Evolutionary conservation across 805 yeast species (phyloP), one percentile per base, ranked within the genome.

Genomic region (Barnettozyma pratensis): DNA sequence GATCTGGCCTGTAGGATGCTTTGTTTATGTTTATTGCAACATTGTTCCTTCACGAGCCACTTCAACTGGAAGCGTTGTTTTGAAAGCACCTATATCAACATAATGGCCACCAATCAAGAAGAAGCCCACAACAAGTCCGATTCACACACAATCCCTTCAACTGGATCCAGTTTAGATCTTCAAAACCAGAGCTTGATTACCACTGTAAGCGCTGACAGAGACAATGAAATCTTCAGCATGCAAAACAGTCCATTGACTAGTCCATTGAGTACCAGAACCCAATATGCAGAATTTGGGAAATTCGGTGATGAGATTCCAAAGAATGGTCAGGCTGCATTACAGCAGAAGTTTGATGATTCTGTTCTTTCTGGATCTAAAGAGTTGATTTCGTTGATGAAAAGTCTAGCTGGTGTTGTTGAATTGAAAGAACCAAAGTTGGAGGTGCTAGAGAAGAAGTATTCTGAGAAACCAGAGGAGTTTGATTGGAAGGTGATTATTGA

Each of bases 401-500:
- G 38, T 11, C 8, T 51, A 14, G 40, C 37, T 12, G 29, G 37
- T 5, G 37, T 32, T 27, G 27, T 45, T n/a, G 37, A 37, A 3
- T 8, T 29, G 3, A 29, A 42, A 7, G 47, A 39, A 5, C 12
- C 37, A 19, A 30, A 32, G 11, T 28, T 45, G 44, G 34, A 42
- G 6, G 10, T 11, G 5, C 34, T 43, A 25, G 39, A 39, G 6
- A 7, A 34, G 3, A 36, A 43, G 19, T 30, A 25, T 11, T 5
- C 7, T 1, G 39, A 31, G 12, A 37, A 31, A n/a, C 44, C 44
- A 14, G 41, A 39, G 1, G 26, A 41, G 5, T 48, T 56, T 39
- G 47, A 52, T 14, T 56, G 60, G 60, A 39, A 47, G 31, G 40
- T 25, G 6, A 40, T 57, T 5, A 46, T 57, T 28, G 56, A 52